Evolutionary conservation across 1,284 basidiomycete genomes (phyloP), one percentile per base, ranked within the genome.

Genomic region (Tylopilus sp.): DNA sequence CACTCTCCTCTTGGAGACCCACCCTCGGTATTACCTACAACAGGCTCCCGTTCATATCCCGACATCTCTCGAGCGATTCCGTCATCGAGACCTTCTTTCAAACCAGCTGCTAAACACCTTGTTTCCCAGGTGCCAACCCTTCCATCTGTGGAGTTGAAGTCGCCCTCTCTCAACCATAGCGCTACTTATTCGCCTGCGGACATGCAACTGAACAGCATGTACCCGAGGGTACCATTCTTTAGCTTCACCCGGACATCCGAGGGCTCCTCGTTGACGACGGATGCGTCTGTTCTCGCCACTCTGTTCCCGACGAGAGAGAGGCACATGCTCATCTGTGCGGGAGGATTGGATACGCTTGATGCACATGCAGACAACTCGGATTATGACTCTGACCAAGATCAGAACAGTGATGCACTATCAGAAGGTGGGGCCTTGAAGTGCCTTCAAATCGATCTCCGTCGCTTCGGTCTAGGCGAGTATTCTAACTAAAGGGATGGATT

Each of bases 241-340:
- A 84, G 78, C 54, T 84, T 87, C 63, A 88, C 85, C n/a, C 74
- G 83, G 52, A 86, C 84, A 15, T 66, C 74, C n/a, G 85, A 88
- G 68, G 83, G 84, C 6, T 83, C 83, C 25, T 86, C 85, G 18
- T 68, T 88, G 46, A 86, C 84, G 2, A 79, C 84, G 1, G 81
- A 84, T 42, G 78, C 79, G 6, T 70, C 75, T 39, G 64, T 82
- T 26, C 75, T 88, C 6, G 79, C 84, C 13, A 69, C 77, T 23
- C 68, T 88, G 7, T 88, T 88, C 62, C 81, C 83, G 18, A 76
- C 76, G 11, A 72, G 72, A 41, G 84, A 88, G 57, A 72, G 86
- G 41, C 77, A 86, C 59, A 84, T 87, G 82, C 77, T 88, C 37
- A 84, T 83, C 35, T 86, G 82, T 61, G 78, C 81, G 55, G 79